Percentiles rank a stretch among this genome's conserved stretches.
Conservation (phyloP, 768 basidiomycete species). For the Calocybe indica region DNA sequence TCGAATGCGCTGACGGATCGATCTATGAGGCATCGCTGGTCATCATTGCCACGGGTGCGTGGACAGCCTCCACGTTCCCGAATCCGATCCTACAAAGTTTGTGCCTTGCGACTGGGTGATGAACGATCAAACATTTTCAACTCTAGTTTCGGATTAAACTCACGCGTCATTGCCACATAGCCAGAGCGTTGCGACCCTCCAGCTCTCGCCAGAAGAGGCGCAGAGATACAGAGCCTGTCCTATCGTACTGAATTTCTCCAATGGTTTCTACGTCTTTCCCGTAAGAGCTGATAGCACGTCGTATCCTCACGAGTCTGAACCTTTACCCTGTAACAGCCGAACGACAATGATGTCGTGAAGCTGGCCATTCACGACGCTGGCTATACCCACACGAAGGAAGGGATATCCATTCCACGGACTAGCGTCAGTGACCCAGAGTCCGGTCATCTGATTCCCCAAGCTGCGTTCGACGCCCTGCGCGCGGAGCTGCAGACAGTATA, state of each 20-base stretch:
- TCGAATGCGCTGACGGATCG: conserved; percentile 55
- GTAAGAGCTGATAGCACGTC: conserved; percentile 30
- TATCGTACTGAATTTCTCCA: conserved; percentile 66
- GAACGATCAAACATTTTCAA: neutral
- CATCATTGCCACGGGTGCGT: conserved; percentile 72
- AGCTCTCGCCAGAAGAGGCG: conserved; percentile 68
- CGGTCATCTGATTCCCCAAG: conserved; percentile 63
- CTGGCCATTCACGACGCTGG: conserved; percentile 74
- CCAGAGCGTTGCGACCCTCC: conserved; percentile 73
- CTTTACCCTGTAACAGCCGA: conserved; percentile 44
- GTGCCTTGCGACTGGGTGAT: conserved; percentile 78
- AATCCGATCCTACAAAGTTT: conserved; percentile 40
- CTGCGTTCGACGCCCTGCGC: conserved; percentile 45
- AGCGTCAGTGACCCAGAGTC: conserved; percentile 49
- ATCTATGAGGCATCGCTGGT: conserved; percentile 52
- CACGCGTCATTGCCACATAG: conserved; percentile 27
- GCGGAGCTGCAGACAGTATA: conserved; percentile 50
- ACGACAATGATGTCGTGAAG: conserved; percentile 65
- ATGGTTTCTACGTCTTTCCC: conserved; percentile 82
- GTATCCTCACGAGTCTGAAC: neutral
- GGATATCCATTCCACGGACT: conserved; percentile 76
- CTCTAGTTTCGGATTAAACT: conserved; percentile 1
- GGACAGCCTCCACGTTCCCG: conserved; percentile 81
- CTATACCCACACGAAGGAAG: conserved; percentile 43
- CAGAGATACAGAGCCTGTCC: conserved; percentile 53